Evolutionary conservation across 164 flowering plant genomes (phyloP).

Genomic region (Magnolia officinalis): DNA sequence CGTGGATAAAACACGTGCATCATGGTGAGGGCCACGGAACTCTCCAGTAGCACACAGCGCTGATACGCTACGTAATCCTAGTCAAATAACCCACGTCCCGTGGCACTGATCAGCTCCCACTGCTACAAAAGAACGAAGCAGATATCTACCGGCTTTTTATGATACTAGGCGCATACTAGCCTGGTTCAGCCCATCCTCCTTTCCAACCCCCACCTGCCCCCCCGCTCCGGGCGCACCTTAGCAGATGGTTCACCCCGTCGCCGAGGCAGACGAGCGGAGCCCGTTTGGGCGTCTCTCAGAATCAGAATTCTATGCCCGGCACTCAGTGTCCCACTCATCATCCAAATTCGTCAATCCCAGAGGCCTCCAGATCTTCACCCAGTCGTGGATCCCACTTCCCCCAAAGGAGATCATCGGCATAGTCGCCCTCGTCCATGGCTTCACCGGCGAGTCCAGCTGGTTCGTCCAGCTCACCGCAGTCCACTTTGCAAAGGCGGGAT

Average conservation of each 20-base stretch:
- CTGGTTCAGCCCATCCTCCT: not conserved
- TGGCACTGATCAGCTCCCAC: not conserved
- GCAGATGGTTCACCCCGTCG: slow-evolving; percentile 61
- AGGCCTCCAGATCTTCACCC: slow-evolving; percentile 84
- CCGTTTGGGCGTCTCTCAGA: slow-evolving; percentile 63
- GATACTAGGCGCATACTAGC: not conserved
- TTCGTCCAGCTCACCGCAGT: slow-evolving; percentile 70
- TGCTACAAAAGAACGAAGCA: not conserved
- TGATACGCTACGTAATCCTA: too few species aligned
- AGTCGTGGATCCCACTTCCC: slow-evolving; percentile 74
- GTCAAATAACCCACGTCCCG: not conserved
- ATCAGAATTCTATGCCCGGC: slow-evolving; percentile 66
- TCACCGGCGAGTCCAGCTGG: slow-evolving; percentile 88
- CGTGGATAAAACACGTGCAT: too few species aligned
- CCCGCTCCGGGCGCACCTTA: not conserved
- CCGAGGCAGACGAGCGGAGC: slow-evolving; percentile 65
- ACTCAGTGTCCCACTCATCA: slow-evolving; percentile 64
- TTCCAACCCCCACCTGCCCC: not conserved
- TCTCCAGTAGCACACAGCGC: too few species aligned
- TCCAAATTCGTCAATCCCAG: slow-evolving; percentile 59
- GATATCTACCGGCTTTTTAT: not conserved
- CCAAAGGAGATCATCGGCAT: slow-evolving; percentile 39
- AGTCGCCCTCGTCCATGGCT: slow-evolving; percentile 81
- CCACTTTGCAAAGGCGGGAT: slow-evolving; percentile 65
- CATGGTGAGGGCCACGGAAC: too few species aligned